Conservation (phyloP, 176 grass and related monocot genomes). For the Musa beccarii region DNA sequence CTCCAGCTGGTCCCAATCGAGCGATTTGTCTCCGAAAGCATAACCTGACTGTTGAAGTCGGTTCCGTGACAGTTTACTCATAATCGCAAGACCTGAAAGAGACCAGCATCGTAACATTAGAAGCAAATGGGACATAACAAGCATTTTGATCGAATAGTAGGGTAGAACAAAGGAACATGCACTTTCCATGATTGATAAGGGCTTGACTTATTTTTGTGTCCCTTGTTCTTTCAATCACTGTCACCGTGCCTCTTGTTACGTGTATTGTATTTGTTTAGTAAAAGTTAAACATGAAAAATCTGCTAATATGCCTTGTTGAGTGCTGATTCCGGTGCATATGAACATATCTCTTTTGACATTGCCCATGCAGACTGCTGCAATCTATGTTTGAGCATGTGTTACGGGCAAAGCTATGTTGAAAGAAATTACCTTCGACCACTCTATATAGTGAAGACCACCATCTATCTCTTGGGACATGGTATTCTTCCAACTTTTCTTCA, state of each 20-base stretch:
- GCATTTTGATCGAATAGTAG: not conserved
- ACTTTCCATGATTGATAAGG: too few relatives aligned
- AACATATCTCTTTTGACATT: too few relatives aligned
- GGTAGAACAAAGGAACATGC: not conserved
- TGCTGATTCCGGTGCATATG: too few relatives aligned
- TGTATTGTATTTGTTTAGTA: too few relatives aligned
- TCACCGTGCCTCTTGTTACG: too few relatives aligned
- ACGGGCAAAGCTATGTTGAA: too few relatives aligned
- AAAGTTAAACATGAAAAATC: too few relatives aligned
- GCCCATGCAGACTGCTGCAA: too few relatives aligned
- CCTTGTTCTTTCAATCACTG: too few relatives aligned
- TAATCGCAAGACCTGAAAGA: conserved; percentile 67
- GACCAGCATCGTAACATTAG: conserved; percentile 1
- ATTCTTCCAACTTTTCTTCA: conserved; percentile 54
- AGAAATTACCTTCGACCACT: conserved; percentile 70
- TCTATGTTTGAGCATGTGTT: too few relatives aligned
- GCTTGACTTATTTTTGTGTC: too few relatives aligned
- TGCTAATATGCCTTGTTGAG: too few relatives aligned
- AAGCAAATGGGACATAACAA: not conserved
- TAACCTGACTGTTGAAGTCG: conserved; percentile 54
- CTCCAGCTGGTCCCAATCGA: conserved; percentile 87
- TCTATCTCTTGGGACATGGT: conserved; percentile 55
- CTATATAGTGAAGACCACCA: conserved; percentile 99
- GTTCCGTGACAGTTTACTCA: conserved; percentile 65
- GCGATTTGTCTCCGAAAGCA: conserved; percentile 45